Evolutionary conservation across 2,329 filamentous ascomycete species (phyloP).

Genomic region (Arthrobotrys iridis): DNA sequence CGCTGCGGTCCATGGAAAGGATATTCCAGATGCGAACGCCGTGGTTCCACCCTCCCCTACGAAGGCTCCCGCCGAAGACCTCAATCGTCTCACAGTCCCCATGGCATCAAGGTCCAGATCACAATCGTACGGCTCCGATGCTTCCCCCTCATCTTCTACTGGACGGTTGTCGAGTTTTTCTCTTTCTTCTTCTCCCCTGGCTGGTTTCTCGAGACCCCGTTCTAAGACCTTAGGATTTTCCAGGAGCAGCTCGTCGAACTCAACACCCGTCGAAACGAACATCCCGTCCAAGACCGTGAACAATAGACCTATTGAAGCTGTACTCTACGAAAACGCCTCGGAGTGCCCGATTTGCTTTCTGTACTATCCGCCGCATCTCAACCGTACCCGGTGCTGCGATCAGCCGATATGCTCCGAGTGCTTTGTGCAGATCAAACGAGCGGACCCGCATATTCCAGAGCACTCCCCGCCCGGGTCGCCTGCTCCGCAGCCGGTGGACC

Average conservation of each 20-base stretch:
- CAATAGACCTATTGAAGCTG: slow-evolving; percentile 91
- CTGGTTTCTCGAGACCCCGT: slow-evolving; percentile 73
- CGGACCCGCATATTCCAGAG: slow-evolving; percentile 88
- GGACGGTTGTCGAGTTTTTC: slow-evolving; percentile 66
- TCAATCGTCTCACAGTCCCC: slow-evolving; percentile 80
- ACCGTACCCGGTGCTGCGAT: slow-evolving; percentile 93
- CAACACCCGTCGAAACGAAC: slow-evolving; percentile 56
- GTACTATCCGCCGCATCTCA: slow-evolving; percentile 93
- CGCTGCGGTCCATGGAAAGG: slow-evolving; percentile 83
- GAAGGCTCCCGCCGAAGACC: slow-evolving; percentile 67
- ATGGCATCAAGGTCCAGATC: slow-evolving; percentile 74
- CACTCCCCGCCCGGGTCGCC: slow-evolving; percentile 65
- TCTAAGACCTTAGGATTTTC: slow-evolving; percentile 89
- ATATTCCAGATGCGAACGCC: slow-evolving; percentile 80
- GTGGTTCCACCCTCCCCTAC: slow-evolving; percentile 73
- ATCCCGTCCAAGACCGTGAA: slow-evolving; percentile 65
- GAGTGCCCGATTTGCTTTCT: slow-evolving; percentile 98
- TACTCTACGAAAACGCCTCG: slow-evolving; percentile 86
- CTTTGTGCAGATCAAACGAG: slow-evolving; percentile 97
- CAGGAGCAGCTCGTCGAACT: slow-evolving; percentile 61
- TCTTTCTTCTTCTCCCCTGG: slow-evolving; percentile 60
- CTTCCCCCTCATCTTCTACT: slow-evolving; percentile 66
- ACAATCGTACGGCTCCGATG: slow-evolving; percentile 81
- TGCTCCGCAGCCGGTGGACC: slow-evolving; percentile 60
- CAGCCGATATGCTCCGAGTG: slow-evolving; percentile 98